phyloP scores from a whole-genome alignment of 148 eudicot genomes.

The Chenopodium formosanum region DNA sequence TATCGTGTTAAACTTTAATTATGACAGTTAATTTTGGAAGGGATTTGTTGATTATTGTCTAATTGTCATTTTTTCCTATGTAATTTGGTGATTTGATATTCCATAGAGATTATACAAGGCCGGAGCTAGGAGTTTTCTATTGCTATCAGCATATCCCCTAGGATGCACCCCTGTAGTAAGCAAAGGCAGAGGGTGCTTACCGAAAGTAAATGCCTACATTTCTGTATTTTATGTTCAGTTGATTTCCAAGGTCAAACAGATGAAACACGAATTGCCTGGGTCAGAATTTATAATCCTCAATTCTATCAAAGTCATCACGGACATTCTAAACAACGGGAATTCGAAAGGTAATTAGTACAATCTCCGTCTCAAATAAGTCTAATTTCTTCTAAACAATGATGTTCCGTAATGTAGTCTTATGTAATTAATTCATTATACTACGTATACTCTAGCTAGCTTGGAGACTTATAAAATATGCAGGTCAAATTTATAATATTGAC shows the following conservation, averaged over 20 bases:
- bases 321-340: constrained; percentile 24
- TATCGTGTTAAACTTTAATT: no score
- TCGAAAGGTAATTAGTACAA: constrained; percentile 16
- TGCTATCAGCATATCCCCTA: constrained; percentile 35
- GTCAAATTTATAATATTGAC: no score
- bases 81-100: no score
- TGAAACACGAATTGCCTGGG: constrained; percentile 24
- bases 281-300: constrained; percentile 29
- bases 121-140: constrained; percentile 36
- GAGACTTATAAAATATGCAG: no score
- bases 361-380: neutral
- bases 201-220: constrained; percentile 9
- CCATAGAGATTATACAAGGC: constrained; percentile 29
- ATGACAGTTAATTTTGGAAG: no score
- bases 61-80: neutral
- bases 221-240: constrained; percentile 23
- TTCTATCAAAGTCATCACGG: constrained; percentile 25
- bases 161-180: constrained; percentile 40
- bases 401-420: no score
- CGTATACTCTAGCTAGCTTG: no score
- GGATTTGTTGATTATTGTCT: neutral
- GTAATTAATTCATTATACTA: no score
- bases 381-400: no score
- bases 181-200: constrained; percentile 25
- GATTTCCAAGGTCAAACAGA: constrained; percentile 15